A percentile compares a stretch with the other conserved stretches of the same genome.
phyloP scores from a whole-genome alignment of 2,329 filamentous ascomycete genomes.

The Ascochyta lentis region DNA sequence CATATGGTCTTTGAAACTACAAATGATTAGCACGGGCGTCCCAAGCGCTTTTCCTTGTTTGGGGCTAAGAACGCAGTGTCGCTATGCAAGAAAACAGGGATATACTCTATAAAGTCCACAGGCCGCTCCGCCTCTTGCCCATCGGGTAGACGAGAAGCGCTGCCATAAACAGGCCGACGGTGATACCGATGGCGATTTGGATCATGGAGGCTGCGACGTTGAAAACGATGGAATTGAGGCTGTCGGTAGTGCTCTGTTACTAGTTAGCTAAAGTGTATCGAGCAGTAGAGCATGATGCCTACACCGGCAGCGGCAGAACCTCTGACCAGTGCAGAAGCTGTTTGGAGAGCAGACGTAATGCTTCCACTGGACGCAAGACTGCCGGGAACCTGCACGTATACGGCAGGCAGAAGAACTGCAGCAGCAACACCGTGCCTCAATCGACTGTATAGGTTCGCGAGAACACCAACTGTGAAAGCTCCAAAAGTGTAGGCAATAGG shows the following conservation, averaged over 20 bases:
- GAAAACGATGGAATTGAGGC: constrained; percentile 43
- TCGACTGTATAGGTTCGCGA: constrained; percentile 80
- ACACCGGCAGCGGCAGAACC: constrained; percentile 27
- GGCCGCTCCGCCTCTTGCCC: constrained; percentile 54
- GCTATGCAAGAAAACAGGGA: constrained; percentile 26
- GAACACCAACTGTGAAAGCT: constrained; percentile 74
- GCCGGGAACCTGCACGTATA: constrained; percentile 44
- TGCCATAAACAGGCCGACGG: constrained; percentile 58
- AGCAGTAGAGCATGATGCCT: neutral
- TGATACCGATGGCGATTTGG: constrained; percentile 60
- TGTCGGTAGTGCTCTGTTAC: constrained; percentile 26
- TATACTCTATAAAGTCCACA: constrained; percentile 43
- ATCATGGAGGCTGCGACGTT: constrained; percentile 57
- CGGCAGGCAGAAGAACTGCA: constrained; percentile 40
- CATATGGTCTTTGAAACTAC: constrained; percentile 21
- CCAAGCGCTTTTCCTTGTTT: constrained; percentile 17
- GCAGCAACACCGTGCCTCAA: constrained; percentile 60
- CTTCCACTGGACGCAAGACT: constrained; percentile 40
- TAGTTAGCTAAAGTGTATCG: neutral
- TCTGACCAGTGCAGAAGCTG: constrained; percentile 37
- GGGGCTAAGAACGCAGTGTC: constrained; percentile 19
- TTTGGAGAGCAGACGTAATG: constrained; percentile 37
- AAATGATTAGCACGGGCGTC: constrained; percentile 25
- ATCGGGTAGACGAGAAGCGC: constrained; percentile 58
- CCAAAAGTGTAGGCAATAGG: constrained; percentile 80